Evolutionary conservation across 73 alveolate species (phyloP).

Genomic region (Paramecium biaurelia): DNA sequence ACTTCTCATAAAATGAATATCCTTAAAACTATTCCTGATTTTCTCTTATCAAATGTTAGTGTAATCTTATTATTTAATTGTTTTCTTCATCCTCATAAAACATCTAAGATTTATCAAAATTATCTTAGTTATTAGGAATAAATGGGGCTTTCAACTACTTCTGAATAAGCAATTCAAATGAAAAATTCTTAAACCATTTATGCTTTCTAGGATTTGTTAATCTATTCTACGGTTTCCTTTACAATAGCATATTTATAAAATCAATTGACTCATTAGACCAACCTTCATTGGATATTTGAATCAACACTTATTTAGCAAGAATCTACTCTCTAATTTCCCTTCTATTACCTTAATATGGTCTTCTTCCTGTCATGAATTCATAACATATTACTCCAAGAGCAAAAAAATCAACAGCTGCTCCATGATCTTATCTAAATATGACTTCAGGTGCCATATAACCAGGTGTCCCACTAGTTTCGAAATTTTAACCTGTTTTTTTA

Average conservation of each 20-base stretch:
- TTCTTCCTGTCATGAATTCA: slow-evolving; percentile 85
- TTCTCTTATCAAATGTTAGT: not conserved
- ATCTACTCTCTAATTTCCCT: slow-evolving; percentile 89
- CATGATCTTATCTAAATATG: slow-evolving; percentile 78
- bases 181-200: slow-evolving; percentile 72
- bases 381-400: slow-evolving; percentile 81
- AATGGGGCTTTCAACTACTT: slow-evolving; percentile 63
- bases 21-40: not conserved
- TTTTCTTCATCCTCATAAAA: slow-evolving; percentile 2
- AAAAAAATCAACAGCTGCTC: slow-evolving; percentile 73
- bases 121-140: slow-evolving; percentile 68
- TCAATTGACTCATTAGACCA: slow-evolving; percentile 86
- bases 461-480: slow-evolving; percentile 94
- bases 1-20: not conserved
- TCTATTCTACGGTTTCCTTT: slow-evolving; percentile 31
- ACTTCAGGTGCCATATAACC: slow-evolving; percentile 87
- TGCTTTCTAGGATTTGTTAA: slow-evolving; percentile 50
- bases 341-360: slow-evolving; percentile 81
- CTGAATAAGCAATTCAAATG: slow-evolving; percentile 70
- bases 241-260: slow-evolving; percentile 73
- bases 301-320: slow-evolving; percentile 73
- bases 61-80: not conserved
- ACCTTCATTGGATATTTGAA: slow-evolving; percentile 69
- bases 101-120: slow-evolving; percentile 61
- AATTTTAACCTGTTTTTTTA: slow-evolving; percentile 79